Conservation (phyloP, 164 flowering plant species). For the Kalanchoe fedtschenkoi region DNA sequence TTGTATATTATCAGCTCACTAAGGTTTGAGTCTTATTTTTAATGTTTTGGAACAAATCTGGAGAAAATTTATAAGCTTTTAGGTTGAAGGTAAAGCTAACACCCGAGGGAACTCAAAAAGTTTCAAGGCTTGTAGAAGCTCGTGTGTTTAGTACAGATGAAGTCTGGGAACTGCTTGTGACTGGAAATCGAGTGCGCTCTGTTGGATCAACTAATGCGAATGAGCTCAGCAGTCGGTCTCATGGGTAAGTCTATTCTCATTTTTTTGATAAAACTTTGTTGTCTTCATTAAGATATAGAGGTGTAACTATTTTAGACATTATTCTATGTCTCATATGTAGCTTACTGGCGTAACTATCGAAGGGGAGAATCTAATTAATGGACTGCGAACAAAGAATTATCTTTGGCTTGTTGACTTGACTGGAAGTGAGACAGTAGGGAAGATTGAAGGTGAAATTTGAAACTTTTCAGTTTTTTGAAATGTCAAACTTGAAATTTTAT, state of each 20-base stretch:
- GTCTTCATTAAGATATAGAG: background rate
- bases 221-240: constrained; percentile 86
- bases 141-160: constrained; percentile 45
- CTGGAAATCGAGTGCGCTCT: constrained; percentile 57
- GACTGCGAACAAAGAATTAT: too few species aligned
- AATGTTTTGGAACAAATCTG: too few species aligned
- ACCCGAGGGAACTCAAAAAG: constrained; percentile 75
- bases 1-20: too few species aligned
- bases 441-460: too few species aligned
- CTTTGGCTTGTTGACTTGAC: too few species aligned
- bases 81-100: constrained; percentile 80
- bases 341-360: constrained; percentile 66
- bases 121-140: constrained; percentile 73
- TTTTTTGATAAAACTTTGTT: background rate
- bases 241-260: constrained; percentile 42
- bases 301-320: background rate
- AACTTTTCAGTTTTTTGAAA: too few species aligned
- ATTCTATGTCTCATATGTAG: constrained; percentile 20
- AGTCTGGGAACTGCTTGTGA: constrained; percentile 67
- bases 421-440: too few species aligned
- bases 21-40: too few species aligned
- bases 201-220: constrained; percentile 84
- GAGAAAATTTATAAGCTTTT: too few species aligned
- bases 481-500: too few species aligned
- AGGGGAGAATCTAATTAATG: constrained; percentile 46